Base-by-base conservation (phyloP, 148 eudicot species). In the Rhododendron vialii region DNA sequence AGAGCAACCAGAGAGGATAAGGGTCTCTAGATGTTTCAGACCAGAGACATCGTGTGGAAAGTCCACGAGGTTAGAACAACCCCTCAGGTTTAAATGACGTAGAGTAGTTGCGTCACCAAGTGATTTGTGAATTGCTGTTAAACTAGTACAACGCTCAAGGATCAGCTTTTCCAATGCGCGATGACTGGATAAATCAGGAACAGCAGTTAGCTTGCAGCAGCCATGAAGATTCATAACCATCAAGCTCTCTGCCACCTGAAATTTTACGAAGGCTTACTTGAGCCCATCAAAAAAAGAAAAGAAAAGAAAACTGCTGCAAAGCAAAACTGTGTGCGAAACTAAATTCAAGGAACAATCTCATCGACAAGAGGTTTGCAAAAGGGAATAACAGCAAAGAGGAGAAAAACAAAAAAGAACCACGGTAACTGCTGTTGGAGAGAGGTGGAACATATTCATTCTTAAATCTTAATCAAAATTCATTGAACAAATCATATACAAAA, bases 41-140 rank as follows among this genome's bases (percentile, higher is more conserved):
- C 96, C 96, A 51, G 93, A 88, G 22, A 94, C 89, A 79, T 92
- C 92, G 10, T 85, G 82, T 47, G 96, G 95, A 74, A 94, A 88
- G 33, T 85, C 84, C 45, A 88, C 86, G 65, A 94, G 88, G 83
- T 85, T 89, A 75, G 80, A 22, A 80, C 96, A 94, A 10, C 24
- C 82, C 77, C 53, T 83, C 85, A 94, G 84, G 87, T 94, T 91
- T 73, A 94, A 84, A 88, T 87, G 85, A 73, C 86, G 88, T 84
- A 94, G 82, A 41, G 89, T 88, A 10, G 63, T 85, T 89, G 92
- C 41, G 78, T 89, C 84, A 81, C 95, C 94, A 28, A 94, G 74
- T 63, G 96, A 92, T 71, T 91, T 75, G 43, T 93, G 95, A 85
- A 94, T 77, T 77, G 74, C 86, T n/a, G 81, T 87, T 78, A 94